Conservation (phyloP, 768 basidiomycete genomes). For the Pisolithus tinctorius region DNA sequence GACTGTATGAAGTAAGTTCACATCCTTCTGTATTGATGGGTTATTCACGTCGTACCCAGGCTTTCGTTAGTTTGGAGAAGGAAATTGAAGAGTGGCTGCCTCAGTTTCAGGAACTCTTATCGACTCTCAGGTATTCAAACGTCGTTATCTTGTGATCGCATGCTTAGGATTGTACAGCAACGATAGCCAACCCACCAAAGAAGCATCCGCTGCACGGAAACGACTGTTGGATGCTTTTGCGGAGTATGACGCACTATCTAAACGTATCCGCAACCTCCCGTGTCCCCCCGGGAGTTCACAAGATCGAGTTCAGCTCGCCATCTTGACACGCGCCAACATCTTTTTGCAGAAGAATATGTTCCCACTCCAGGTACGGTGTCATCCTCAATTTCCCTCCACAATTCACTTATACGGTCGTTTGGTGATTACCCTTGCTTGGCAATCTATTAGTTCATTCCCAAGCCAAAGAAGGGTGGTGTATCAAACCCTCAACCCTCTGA, state of each 20-base stretch:
- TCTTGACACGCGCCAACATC: constrained; percentile 64
- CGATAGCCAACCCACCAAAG: constrained; percentile 52
- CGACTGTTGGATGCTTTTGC: constrained; percentile 78
- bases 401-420: neutral
- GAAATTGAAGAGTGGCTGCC: constrained; percentile 89
- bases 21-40: neutral
- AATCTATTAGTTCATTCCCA: constrained; percentile 37
- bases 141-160: constrained; percentile 14
- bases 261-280: constrained; percentile 73
- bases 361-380: constrained; percentile 27
- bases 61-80: constrained; percentile 67
- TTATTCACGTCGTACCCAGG: constrained; percentile 28
- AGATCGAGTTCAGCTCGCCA: constrained; percentile 77
- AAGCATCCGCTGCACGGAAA: constrained; percentile 68
- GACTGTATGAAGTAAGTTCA: constrained; percentile 59
- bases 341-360: constrained; percentile 92
- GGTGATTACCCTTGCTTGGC: neutral
- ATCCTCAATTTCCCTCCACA: neutral
- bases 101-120: constrained; percentile 79
- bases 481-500: constrained; percentile 7
- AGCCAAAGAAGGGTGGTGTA: constrained; percentile 32
- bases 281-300: constrained; percentile 65
- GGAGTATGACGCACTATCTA: constrained; percentile 84
- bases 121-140: constrained; percentile 51
- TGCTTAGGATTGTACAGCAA: constrained; percentile 18